A percentile compares a stretch with the other conserved stretches of the same genome.
phyloP scores from a whole-genome alignment of 164 flowering plant genomes.

The Berberis thunbergii region DNA sequence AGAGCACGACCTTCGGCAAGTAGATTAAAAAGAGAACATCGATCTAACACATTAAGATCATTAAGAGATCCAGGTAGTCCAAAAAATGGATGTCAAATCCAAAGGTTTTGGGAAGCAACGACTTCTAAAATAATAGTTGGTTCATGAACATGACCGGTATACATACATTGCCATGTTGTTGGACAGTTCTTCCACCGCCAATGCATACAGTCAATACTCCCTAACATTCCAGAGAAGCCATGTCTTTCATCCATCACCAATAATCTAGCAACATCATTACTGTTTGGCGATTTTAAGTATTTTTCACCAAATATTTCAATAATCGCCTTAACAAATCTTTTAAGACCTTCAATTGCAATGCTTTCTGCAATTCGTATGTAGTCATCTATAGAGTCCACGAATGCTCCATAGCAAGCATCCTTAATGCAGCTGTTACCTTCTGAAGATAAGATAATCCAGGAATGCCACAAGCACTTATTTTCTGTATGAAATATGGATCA shows the following conservation, averaged over 20 bases:
- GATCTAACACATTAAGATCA: neutral
- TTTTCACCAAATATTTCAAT: neutral
- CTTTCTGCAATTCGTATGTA: neutral
- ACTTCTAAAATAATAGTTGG: conserved; percentile 1
- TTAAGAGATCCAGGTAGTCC: neutral
- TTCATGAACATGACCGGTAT: neutral
- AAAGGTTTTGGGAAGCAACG: neutral
- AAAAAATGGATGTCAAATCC: conserved; percentile 7
- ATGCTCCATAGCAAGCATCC: neutral
- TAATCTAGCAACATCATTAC: neutral
- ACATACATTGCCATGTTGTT: neutral
- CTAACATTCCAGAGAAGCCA: conserved; percentile 3
- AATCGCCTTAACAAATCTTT: neutral
- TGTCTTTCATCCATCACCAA: neutral
- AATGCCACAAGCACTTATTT: neutral
- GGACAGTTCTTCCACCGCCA: conserved; percentile 4
- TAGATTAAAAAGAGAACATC: neutral
- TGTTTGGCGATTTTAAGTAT: neutral
- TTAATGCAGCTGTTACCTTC: neutral
- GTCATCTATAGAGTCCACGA: neutral
- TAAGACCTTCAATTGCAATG: neutral
- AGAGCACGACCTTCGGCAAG: neutral
- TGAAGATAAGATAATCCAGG: neutral
- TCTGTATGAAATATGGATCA: neutral
- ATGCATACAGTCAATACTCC: conserved; percentile 6